Conservation (phyloP, 345 rosid species). For the Camelina sativa region DNA sequence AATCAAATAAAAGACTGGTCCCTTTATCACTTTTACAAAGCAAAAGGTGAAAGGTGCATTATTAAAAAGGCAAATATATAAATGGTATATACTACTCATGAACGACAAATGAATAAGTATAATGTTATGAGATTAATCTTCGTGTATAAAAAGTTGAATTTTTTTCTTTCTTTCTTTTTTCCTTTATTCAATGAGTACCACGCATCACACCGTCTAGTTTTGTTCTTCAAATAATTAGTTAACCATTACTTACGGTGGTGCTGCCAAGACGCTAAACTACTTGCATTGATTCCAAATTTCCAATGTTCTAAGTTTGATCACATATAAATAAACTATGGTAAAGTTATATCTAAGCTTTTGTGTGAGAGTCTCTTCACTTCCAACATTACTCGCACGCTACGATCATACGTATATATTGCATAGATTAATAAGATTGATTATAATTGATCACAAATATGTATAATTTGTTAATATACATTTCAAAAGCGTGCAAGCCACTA, state of each 20-base stretch:
- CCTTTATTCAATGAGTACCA: neutral
- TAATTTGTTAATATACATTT: too few relatives aligned
- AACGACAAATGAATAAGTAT: constrained; percentile 41
- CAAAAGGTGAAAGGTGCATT: constrained; percentile 34
- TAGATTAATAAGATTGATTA: neutral
- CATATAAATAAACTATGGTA: neutral
- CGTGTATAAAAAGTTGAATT: constrained; percentile 13
- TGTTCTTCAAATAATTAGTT: too few relatives aligned
- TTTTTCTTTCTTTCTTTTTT: neutral
- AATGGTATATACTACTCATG: constrained; percentile 34
- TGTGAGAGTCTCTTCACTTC: neutral
- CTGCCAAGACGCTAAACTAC: too few relatives aligned
- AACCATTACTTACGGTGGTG: neutral
- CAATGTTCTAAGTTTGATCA: neutral
- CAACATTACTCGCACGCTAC: neutral
- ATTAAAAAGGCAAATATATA: constrained; percentile 26
- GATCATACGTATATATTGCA: neutral
- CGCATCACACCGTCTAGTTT: neutral
- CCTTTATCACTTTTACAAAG: constrained; percentile 39
- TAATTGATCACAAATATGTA: constrained; percentile 16
- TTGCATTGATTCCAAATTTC: neutral
- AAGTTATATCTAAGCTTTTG: neutral
- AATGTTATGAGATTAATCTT: constrained; percentile 8
- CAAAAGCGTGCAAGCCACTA: constrained; percentile 50
- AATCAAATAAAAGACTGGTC: constrained; percentile 37